Evolutionary conservation across 495 filamentous ascomycete species (phyloP), one percentile per base, ranked within the genome.

Genomic region (Xylaria acuta): DNA sequence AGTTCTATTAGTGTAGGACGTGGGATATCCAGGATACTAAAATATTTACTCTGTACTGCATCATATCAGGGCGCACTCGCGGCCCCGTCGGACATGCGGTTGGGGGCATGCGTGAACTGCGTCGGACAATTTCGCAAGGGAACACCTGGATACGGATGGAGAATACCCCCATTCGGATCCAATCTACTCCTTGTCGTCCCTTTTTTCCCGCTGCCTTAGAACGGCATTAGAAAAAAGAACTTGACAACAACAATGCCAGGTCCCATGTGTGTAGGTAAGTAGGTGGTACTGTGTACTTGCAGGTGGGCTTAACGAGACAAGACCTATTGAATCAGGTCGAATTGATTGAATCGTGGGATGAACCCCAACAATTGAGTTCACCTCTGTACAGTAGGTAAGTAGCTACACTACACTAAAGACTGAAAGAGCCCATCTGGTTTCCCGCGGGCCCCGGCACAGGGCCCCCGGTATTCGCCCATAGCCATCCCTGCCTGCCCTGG

Each of bases 311-410:
- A 25, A 45, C 69, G 49, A 70, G 30, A 34, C 34, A 71, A 65
- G 73, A 30, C 49, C 43, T 41, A 60, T 49, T 72, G 72, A 75
- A 64, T 68, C 70, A 30, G 38, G 12, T 20, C 9, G 40, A 47
- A 45, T 36, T 27, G 56, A 45, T 36, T 27, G 56, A n/a, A 64
- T 38, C 32, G 56, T 20, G 25, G 22, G 47, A 45, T 65, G 51
- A 58, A 71, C 75, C 77, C 77, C 77, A 79, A 79, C 77, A 79
- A 79, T 79, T 79, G 77, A 79, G 77, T 75, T 72, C 64, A 20
- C 25, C 7, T 7, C 3, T 38, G 36, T n/a, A n/a, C n/a, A n/a
- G n/a, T n/a, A n/a, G n/a, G n/a, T n/a, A n/a, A n/a, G n/a, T n/a
- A n/a, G n/a, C n/a, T n/a, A n/a, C n/a, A 34, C 22, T 60, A 12